These are phyloP conservation scores for Xylaria digitata DNA, from an alignment of 2,329 filamentous ascomycete species.

Conservation along the genomic window DNA sequence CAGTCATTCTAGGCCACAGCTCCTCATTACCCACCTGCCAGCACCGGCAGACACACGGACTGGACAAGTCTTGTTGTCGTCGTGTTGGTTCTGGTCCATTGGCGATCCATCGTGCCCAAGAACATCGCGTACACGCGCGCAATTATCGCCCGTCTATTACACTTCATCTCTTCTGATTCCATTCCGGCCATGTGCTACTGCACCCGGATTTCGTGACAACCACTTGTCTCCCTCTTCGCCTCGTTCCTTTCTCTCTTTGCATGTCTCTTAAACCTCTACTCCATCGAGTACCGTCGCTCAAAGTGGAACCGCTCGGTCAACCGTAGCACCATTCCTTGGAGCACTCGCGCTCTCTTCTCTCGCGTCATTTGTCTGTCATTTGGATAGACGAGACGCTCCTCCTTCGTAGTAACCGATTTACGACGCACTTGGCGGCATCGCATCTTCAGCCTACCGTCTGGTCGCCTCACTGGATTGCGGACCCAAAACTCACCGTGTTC, in stretches of 20 bases:
- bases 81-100: slow-evolving; percentile 13
- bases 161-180: slow-evolving; percentile 4
- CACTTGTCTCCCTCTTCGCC: slow-evolving; percentile 25
- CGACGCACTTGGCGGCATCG: slow-evolving; percentile 20
- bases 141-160: slow-evolving; percentile 15
- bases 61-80: slow-evolving; percentile 11
- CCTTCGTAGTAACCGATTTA: background rate
- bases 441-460: background rate
- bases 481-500: slow-evolving; percentile 12
- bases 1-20: slow-evolving; percentile 30
- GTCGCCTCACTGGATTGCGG: slow-evolving; percentile 14
- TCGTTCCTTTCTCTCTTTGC: slow-evolving; percentile 26
- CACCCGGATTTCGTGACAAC: slow-evolving; percentile 28
- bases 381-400: background rate
- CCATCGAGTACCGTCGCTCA: slow-evolving; percentile 36
- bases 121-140: slow-evolving; percentile 27
- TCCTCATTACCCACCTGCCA: slow-evolving; percentile 22
- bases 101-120: slow-evolving; percentile 1
- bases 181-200: slow-evolving; percentile 32
- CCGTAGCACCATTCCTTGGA: slow-evolving; percentile 23
- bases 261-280: slow-evolving; percentile 35
- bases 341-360: slow-evolving; percentile 7
- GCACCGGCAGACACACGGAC: slow-evolving; percentile 7
- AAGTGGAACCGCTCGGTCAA: slow-evolving; percentile 34
- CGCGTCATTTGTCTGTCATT: slow-evolving; percentile 13